Evolutionary conservation across 2,329 filamentous ascomycete species (phyloP), one percentile per base, ranked within the genome.

Genomic region (Fulvia fulva): DNA sequence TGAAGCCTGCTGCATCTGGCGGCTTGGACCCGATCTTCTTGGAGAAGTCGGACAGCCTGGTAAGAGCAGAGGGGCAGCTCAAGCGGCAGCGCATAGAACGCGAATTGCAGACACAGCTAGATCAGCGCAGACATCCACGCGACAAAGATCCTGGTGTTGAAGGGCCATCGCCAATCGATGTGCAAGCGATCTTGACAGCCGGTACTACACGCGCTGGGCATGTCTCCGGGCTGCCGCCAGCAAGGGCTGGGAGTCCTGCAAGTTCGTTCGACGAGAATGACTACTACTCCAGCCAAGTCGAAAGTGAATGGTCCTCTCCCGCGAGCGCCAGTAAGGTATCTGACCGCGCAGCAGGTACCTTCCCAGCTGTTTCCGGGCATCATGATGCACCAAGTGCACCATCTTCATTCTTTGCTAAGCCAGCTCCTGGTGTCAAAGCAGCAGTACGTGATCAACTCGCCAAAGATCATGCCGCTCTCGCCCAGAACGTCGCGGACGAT

Each of bases 211-310:
- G 89, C 91, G 71, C 85, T 87, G 73, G 86, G 86, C 64, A 65
- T 56, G 80, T 87, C 66, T 83, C 87, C 68, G 81, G 83, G 70
- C 78, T 83, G 63, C 76, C 76, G 62, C 72, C 75, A 59, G 78
- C 80, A 80, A 79, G 87, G 74, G 80, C 80, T 58, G 85, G 85
- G 73, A 69, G 64, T 59, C 59, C 56, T 44, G 62, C 62, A 50
- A 89, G 93, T 74, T 94, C 90, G 34, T 90, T 91, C 77, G 91
- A 97, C 76, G 88, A 95, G 73, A 91, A 95, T 71, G 94, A 91
- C 43, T 96, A 96, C 75, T 97, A 97, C 80, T 97, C 93, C 65
- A 97, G 92, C 76, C 90, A 88, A 77, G 83, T 83, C 63, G 65
- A 71, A 63, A 87, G 92, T 79, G 89, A 92, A 73, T 96, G 91